Evolutionary conservation across 169 alveolate genomes (phyloP), one percentile per base, ranked within the genome.

Genomic region (Babesia ovis): DNA sequence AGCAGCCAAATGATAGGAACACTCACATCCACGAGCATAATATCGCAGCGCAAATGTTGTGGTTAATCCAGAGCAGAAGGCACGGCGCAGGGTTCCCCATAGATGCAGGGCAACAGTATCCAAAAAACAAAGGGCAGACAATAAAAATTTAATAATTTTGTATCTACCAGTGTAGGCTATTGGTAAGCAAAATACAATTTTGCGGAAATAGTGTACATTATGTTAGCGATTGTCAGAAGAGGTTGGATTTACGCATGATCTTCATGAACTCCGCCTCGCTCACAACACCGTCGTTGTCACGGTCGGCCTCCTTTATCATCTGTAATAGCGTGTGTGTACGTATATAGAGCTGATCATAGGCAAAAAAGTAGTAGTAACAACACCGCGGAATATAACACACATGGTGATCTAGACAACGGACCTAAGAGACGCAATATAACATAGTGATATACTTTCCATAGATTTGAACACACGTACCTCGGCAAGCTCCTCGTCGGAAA

Each of bases 281-380:
- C 51, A 97, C 93, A 68, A 94, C 99, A 11, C 99, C 99, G 80
- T 96, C 99, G 55, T 98, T 98, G 77, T 97, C 99, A 59, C 98
- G 89, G 72, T 98, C 99, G 14, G 99, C 99, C 89, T 97, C 99
- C 71, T 95, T 98, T 46, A 98, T 96, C 99, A 98, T 98, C 94
- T 95, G 96, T 0, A 53, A 8, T 50, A 56, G 46, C n/a, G 14
- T 39, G 23, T 56, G 60, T 39, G 16, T 32, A 27, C n/a, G n/a
- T n/a, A n/a, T n/a, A n/a, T n/a, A n/a, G n/a, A n/a, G n/a, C n/a
- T n/a, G n/a, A n/a, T 14, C 25, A n/a, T 56, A 41, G 27, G 32
- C 32, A 37, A 20, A 37, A 22, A 41, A 27, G 12, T 25, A 29
- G 32, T 32, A 16, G 37, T 31, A 12, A 42, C 50, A 16, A 42